phyloP scores from a whole-genome alignment of 768 basidiomycete genomes.

The Symmetrospora coprosmae region DNA sequence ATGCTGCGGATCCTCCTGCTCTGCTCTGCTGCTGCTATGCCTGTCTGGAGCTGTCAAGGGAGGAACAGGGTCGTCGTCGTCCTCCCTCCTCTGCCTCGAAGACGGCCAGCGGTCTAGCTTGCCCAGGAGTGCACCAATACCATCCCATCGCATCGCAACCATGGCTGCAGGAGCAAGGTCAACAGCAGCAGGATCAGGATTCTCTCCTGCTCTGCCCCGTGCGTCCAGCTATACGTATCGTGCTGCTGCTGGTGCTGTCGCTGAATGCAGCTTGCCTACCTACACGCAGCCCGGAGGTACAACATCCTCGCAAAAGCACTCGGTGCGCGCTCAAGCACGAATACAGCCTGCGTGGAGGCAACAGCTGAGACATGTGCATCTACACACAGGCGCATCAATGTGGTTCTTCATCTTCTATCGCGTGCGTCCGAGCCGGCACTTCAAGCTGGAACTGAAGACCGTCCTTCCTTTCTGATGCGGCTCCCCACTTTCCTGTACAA shows the following conservation, averaged over 20 bases:
- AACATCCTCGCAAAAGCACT: slow-evolving; percentile 8
- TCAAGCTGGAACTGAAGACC: neutral
- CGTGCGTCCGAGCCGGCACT: neutral
- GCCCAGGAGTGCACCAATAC: too few species aligned
- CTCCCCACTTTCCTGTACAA: neutral
- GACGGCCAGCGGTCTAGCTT: too few species aligned
- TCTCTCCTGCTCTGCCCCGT: slow-evolving; percentile 12
- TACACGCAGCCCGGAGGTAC: too few species aligned
- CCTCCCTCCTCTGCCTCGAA: too few species aligned
- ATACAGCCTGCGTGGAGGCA: too few species aligned
- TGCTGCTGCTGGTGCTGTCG: too few species aligned
- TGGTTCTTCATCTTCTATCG: slow-evolving; percentile 32
- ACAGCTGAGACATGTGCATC: too few species aligned
- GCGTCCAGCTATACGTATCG: neutral
- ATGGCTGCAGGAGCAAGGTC: neutral
- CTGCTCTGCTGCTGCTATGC: too few species aligned
- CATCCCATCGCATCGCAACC: neutral
- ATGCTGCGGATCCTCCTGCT: too few species aligned
- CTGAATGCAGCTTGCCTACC: too few species aligned
- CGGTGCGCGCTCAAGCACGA: neutral
- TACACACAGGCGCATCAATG: slow-evolving; percentile 31
- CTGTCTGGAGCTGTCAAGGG: too few species aligned
- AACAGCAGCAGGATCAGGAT: neutral
- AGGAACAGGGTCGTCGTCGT: too few species aligned
- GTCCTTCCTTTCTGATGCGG: neutral